These are phyloP conservation scores for Metarhizium sp. DNA, from an alignment of 2,329 filamentous ascomycete genomes.

Conservation along the genomic window DNA sequence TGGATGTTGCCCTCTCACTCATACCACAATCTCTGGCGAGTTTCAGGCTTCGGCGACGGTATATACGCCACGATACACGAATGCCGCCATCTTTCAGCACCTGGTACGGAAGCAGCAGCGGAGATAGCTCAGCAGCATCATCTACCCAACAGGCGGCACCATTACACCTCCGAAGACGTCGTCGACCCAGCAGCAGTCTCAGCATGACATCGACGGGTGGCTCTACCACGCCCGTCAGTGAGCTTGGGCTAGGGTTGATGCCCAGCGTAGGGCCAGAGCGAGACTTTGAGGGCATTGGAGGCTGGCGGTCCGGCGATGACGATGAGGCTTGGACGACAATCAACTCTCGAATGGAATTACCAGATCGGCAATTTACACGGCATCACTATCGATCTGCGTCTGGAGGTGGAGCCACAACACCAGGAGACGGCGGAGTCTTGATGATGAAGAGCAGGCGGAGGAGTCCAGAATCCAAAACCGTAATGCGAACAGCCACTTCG, in stretches of 20 bases:
- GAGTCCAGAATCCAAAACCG: constrained; percentile 22
- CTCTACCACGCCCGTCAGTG: constrained; percentile 22
- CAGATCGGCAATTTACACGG: constrained; percentile 28
- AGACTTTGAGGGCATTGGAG: constrained; percentile 51
- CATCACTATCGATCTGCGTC: constrained; percentile 36
- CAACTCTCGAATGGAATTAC: constrained; percentile 41
- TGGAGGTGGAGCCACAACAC: constrained; percentile 25
- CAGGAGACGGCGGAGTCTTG: constrained; percentile 30
- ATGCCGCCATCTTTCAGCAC: constrained; percentile 8
- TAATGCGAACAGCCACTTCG: constrained; percentile 16
- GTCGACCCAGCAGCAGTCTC: constrained; percentile 24
- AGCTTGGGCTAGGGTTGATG: constrained; percentile 29
- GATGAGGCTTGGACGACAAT: constrained; percentile 42
- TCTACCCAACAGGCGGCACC: constrained; percentile 6
- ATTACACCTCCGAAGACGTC: constrained; percentile 17
- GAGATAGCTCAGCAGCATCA: constrained; percentile 8
- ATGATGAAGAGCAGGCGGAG: constrained; percentile 33
- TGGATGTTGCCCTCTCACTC: constrained; percentile 51
- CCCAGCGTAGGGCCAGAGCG: constrained; percentile 41
- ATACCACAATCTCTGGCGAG: constrained; percentile 45
- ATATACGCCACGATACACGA: neutral
- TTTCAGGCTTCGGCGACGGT: constrained; percentile 21
- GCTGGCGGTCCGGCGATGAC: constrained; percentile 40
- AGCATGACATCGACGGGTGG: constrained; percentile 22
- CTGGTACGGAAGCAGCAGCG: constrained; percentile 11